phyloP scores from a whole-genome alignment of 2,329 filamentous ascomycete genomes.

The Ophiostoma perfectum region DNA sequence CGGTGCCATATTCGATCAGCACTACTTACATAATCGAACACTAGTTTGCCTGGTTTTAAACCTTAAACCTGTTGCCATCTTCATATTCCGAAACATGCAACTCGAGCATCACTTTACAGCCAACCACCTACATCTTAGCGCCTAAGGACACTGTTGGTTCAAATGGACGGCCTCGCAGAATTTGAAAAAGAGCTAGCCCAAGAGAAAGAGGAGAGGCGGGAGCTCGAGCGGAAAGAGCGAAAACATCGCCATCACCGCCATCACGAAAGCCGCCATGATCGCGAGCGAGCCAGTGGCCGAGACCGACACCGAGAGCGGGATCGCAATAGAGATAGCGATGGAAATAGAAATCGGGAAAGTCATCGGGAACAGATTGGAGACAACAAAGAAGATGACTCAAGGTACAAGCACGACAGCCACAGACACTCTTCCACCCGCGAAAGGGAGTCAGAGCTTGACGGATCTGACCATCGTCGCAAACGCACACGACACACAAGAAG shows the following conservation, averaged over 20 bases:
- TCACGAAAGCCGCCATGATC: slow-evolving; percentile 2
- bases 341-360: not conserved
- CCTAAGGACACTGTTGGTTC: not conserved
- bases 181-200: slow-evolving; percentile 39
- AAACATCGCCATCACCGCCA: slow-evolving; percentile 31
- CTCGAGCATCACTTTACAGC: not conserved
- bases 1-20: not conserved
- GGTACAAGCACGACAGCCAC: not conserved
- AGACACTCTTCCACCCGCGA: not conserved
- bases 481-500: slow-evolving; percentile 51
- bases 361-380: not conserved
- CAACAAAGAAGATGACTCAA: not conserved
- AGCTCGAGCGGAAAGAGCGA: slow-evolving; percentile 26
- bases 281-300: not conserved
- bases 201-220: slow-evolving; percentile 27
- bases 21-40: not conserved
- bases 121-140: not conserved
- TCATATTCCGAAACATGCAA: not conserved
- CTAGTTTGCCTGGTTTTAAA: not conserved
- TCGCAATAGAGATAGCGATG: slow-evolving; percentile 22
- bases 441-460: slow-evolving; percentile 36
- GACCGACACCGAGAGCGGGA: slow-evolving; percentile 26
- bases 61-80: not conserved
- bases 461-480: slow-evolving; percentile 56
- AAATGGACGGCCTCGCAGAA: slow-evolving; percentile 32